Evolutionary conservation across 768 basidiomycete genomes (phyloP).

Genomic region (Phaffia australis): DNA sequence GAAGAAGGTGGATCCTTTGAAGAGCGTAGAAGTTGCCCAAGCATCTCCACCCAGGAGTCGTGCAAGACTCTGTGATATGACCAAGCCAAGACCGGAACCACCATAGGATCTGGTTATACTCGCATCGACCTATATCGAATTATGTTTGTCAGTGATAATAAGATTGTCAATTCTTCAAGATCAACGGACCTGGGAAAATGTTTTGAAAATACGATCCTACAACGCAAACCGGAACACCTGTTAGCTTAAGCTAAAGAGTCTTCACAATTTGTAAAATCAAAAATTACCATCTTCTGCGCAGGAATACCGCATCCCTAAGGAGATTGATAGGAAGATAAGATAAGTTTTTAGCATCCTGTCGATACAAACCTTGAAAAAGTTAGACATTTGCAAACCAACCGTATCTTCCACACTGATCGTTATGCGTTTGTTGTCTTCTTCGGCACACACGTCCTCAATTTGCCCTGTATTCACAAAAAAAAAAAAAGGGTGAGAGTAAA

Average conservation of each 20-base stretch:
- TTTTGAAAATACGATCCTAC: slow-evolving; percentile 12
- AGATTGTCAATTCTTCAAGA: too few relatives aligned
- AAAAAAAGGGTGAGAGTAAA: too few relatives aligned
- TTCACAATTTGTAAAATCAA: not conserved
- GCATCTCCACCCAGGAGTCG: slow-evolving; percentile 11
- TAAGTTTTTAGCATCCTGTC: not conserved
- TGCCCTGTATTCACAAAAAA: too few relatives aligned
- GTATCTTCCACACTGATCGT: too few relatives aligned
- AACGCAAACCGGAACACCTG: not conserved
- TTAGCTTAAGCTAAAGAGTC: not conserved
- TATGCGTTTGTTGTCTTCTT: too few relatives aligned
- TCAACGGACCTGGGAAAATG: slow-evolving; percentile 9
- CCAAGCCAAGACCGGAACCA: slow-evolving; percentile 16
- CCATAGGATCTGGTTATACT: slow-evolving; percentile 18
- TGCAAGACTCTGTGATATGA: slow-evolving; percentile 15
- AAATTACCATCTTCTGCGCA: not conserved
- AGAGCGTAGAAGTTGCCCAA: slow-evolving; percentile 4
- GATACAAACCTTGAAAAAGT: too few relatives aligned
- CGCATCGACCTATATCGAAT: slow-evolving; percentile 4
- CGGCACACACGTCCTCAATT: too few relatives aligned
- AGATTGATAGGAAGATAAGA: not conserved
- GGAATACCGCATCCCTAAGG: slow-evolving; percentile 7
- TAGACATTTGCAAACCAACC: too few relatives aligned
- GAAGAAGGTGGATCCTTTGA: slow-evolving; percentile 9
- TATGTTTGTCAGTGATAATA: too few relatives aligned